Conservation (phyloP, 495 filamentous ascomycete species). For the Penicillium desertorum region DNA sequence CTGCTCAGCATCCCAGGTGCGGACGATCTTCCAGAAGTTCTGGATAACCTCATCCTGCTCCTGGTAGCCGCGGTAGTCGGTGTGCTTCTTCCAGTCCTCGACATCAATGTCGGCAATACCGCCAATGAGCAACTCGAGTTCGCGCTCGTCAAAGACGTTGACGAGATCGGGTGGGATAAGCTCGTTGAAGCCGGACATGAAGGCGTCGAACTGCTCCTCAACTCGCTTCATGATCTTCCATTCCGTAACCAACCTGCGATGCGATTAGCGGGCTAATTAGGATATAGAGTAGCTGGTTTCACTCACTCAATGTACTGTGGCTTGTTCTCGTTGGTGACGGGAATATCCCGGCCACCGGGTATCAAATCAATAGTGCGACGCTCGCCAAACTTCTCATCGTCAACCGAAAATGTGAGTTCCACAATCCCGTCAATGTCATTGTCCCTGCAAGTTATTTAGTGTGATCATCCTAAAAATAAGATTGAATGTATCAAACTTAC, state of each 20-base stretch:
- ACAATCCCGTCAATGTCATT: conserved; percentile 93
- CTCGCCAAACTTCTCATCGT: conserved; percentile 96
- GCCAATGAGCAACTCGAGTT: conserved; percentile 93
- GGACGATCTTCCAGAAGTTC: conserved; percentile 98
- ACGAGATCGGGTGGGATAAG: conserved; percentile 94
- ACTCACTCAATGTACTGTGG: conserved; percentile 88
- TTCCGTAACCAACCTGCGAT: conserved; percentile 78
- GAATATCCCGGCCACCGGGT: conserved; percentile 83
- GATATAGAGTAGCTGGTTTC: background rate
- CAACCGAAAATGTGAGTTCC: conserved; percentile 91
- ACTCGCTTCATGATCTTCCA: conserved; percentile 99
- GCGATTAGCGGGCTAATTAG: conserved; percentile 5
- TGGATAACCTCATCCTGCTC: conserved; percentile 95
- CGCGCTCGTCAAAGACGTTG: conserved; percentile 97
- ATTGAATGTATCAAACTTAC: conserved; percentile 40
- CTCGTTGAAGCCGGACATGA: conserved; percentile 96
- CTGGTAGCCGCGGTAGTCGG: conserved; percentile 99
- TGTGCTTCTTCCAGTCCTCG: conserved; percentile 99
- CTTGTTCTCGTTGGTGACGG: conserved; percentile 97
- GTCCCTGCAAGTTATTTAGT: conserved; percentile 54
- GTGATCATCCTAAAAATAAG: background rate
- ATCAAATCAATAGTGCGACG: conserved; percentile 90
- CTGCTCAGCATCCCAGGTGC: conserved; percentile 96
- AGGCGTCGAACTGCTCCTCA: conserved; percentile 96
- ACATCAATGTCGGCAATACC: conserved; percentile 99